These are phyloP conservation scores for Epithele typhae DNA, from an alignment of 768 basidiomycete genomes.

Conservation along the genomic window DNA sequence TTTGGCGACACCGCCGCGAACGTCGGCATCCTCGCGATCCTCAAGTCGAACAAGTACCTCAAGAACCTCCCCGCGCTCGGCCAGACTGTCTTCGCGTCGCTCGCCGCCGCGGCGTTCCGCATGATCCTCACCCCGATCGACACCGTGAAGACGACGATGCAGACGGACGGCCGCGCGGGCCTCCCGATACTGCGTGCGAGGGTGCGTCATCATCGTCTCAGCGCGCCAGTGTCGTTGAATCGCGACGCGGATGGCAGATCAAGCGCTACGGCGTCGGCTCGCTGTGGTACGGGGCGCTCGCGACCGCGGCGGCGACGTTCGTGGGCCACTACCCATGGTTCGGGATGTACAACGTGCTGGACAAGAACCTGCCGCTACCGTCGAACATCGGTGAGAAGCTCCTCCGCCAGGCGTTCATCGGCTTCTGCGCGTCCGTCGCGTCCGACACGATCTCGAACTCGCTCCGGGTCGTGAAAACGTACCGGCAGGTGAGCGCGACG, in stretches of 20 bases:
- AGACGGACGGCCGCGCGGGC: conserved; percentile 80
- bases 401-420: conserved; percentile 82
- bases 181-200: conserved; percentile 61
- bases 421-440: conserved; percentile 79
- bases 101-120: conserved; percentile 79
- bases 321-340: conserved; percentile 95
- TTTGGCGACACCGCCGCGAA: conserved; percentile 98
- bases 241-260: conserved; percentile 45
- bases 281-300: conserved; percentile 88
- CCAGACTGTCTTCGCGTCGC: conserved; percentile 76
- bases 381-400: conserved; percentile 55
- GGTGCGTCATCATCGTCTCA: conserved; percentile 33
- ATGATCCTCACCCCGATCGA: conserved; percentile 94
- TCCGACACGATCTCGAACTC: conserved; percentile 89
- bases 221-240: not conserved
- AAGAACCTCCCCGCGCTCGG: conserved; percentile 54
- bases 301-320: conserved; percentile 90
- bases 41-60: conserved; percentile 73
- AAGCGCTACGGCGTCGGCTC: conserved; percentile 70
- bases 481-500: conserved; percentile 84
- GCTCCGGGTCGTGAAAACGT: conserved; percentile 91
- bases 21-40: conserved; percentile 82
- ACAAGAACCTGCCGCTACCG: conserved; percentile 54
- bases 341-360: conserved; percentile 79
- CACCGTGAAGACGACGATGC: conserved; percentile 93